These are phyloP conservation scores for Buddleja alternifolia DNA, from an alignment of 257 asterid genomes.

Conservation along the genomic window DNA sequence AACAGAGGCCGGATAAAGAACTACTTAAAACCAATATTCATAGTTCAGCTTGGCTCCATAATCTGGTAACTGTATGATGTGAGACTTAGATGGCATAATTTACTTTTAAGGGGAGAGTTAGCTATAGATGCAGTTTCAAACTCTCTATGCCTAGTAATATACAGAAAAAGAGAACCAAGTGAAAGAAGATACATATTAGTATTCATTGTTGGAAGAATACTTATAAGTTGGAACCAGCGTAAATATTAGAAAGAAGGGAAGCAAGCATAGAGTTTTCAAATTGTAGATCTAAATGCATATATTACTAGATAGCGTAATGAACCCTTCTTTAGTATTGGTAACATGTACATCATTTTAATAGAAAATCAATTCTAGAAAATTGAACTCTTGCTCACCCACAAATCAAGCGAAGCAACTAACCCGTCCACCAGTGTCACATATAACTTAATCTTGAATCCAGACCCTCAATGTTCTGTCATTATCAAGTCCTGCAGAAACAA, in stretches of 20 bases:
- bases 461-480: constrained; percentile 75
- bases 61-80: constrained; percentile 4
- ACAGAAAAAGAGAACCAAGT: neutral
- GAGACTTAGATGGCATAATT: too few relatives aligned
- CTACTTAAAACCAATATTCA: constrained; percentile 14
- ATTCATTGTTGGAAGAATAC: neutral
- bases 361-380: neutral
- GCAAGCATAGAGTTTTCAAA: neutral
- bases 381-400: neutral
- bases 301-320: neutral
- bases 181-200: neutral
- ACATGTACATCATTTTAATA: neutral
- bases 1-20: too few relatives aligned
- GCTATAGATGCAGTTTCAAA: constrained; percentile 19
- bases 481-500: constrained; percentile 82
- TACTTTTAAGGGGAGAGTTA: neutral
- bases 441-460: constrained; percentile 71
- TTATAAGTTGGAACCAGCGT: neutral
- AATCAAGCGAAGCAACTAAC: constrained; percentile 29
- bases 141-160: neutral
- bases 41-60: neutral
- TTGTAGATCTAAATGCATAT: neutral
- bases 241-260: neutral
- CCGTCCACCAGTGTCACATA: constrained; percentile 11
- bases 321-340: neutral